These are phyloP conservation scores for Marasmius fiardii DNA, from an alignment of 1,284 basidiomycete species.

Conservation along the genomic window DNA sequence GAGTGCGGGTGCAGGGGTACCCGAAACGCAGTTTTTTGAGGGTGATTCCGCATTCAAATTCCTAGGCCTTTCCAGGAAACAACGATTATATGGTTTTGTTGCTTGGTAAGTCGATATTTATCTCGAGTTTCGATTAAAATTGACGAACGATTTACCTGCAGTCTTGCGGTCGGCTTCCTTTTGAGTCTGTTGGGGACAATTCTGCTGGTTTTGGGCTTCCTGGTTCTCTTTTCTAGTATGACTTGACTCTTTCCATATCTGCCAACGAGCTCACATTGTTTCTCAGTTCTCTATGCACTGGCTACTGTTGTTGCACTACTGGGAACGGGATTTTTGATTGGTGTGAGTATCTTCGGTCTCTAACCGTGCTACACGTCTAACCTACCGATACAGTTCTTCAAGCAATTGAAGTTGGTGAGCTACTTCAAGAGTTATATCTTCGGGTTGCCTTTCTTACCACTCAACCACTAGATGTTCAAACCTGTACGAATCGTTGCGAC, in stretches of 20 bases:
- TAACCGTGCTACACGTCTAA: slow-evolving; percentile 2
- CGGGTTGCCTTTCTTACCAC: slow-evolving; percentile 7
- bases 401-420: slow-evolving; percentile 75
- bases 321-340: slow-evolving; percentile 89
- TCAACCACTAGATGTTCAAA: slow-evolving; percentile 79
- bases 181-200: slow-evolving; percentile 82
- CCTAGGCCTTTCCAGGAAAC: slow-evolving; percentile 72
- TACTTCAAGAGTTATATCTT: background rate
- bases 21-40: slow-evolving; percentile 76
- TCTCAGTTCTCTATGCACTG: slow-evolving; percentile 74
- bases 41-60: slow-evolving; percentile 82
- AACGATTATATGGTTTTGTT: slow-evolving; percentile 81
- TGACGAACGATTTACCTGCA: slow-evolving; percentile 22
- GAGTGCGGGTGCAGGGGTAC: slow-evolving; percentile 49
- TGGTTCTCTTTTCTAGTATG: slow-evolving; percentile 78
- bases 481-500: slow-evolving; percentile 86
- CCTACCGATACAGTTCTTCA: slow-evolving; percentile 53
- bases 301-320: slow-evolving; percentile 82
- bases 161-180: slow-evolving; percentile 71
- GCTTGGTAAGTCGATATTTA: slow-evolving; percentile 58
- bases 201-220: slow-evolving; percentile 70
- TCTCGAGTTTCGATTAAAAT: background rate
- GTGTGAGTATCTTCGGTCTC: slow-evolving; percentile 43
- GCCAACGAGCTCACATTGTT: slow-evolving; percentile 8
- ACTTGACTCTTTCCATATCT: slow-evolving; percentile 14